Evolutionary conservation across 2,329 filamentous ascomycete genomes (phyloP).

Genomic region (Amauroascus niger): DNA sequence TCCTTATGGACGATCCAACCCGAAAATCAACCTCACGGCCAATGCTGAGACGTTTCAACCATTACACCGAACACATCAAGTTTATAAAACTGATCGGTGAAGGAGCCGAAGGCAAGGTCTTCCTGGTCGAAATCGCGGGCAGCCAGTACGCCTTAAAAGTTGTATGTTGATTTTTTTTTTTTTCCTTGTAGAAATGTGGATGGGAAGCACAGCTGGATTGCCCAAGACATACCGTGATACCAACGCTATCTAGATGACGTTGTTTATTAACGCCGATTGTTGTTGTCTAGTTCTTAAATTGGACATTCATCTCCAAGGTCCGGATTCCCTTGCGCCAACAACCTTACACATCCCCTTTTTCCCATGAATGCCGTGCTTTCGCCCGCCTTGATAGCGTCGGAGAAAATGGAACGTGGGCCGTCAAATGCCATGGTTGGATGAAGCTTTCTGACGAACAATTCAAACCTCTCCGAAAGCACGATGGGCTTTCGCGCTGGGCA

Average conservation of each 20-base stretch:
- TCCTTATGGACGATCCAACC: slow-evolving; percentile 16
- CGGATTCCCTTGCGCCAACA: background rate
- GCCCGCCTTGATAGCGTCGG: slow-evolving; percentile 13
- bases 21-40: slow-evolving; percentile 10
- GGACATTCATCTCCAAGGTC: background rate
- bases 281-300: slow-evolving; percentile 1
- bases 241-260: background rate
- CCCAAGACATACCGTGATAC: too few relatives aligned
- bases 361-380: slow-evolving; percentile 15
- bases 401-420: slow-evolving; percentile 16
- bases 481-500: slow-evolving; percentile 10
- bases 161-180: slow-evolving; percentile 4
- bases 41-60: slow-evolving; percentile 13
- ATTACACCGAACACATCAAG: slow-evolving; percentile 12
- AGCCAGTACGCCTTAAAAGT: slow-evolving; percentile 13
- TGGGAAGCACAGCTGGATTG: too few relatives aligned
- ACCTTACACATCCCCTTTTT: slow-evolving; percentile 8
- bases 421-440: slow-evolving; percentile 16
- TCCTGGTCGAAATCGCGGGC: slow-evolving; percentile 5
- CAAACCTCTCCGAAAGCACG: background rate
- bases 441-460: slow-evolving; percentile 13
- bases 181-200: background rate
- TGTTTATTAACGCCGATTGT: background rate
- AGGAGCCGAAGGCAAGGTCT: slow-evolving; percentile 11
- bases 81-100: slow-evolving; percentile 6